Base-by-base conservation (phyloP, 345 rosid species). In the Brassica incana region DNA sequence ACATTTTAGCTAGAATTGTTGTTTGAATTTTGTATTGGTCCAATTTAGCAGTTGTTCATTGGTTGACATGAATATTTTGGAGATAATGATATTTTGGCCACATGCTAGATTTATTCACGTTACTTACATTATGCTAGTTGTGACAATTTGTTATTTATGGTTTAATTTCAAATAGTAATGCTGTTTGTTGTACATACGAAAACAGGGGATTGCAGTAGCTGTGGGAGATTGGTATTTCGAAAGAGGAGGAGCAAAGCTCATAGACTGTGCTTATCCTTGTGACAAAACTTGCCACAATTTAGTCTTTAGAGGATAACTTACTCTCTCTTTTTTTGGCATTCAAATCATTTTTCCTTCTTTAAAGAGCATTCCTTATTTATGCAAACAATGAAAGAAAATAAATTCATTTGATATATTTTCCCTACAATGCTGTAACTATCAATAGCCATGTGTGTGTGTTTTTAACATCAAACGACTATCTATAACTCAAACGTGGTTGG, bases 151-250 rank as follows among this genome's bases (percentile, higher is more conserved):
- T 62, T 29, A 29, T 64, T 45, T 27, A 15, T 62, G 11, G 12
- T 65, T 29, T 16, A 50, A 15, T 15, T n/a, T 12, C 8, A 15
- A 40, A 3, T 45, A 27, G 56, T 67, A 8, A 6, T 33, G n/a
- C 61, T 68, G 54, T 45, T 62, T 80, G 18, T 29, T 65, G 36
- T 67, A n/a, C 59, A 73, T 4, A 66, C 5, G 40, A 60, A 69
- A 79, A 89, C 93, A 93, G 96, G 88, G 90, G 7, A 86, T 93
- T 50, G 98, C 99, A 30, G 81, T 88, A 61, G 92, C 98, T 8
- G 98, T 93, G 40, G 98, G 96, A 78, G 97, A 93, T 74, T 95
- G 99, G 99, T 93, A 88, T 78, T 95, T 93, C 15, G 93, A 85
- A 6, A 87, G 96, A 23, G 81, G 94, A 18, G 76, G 72, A 1